Conservation (phyloP, 495 filamentous ascomycete species). For the Aspergillus heteromorphus region DNA sequence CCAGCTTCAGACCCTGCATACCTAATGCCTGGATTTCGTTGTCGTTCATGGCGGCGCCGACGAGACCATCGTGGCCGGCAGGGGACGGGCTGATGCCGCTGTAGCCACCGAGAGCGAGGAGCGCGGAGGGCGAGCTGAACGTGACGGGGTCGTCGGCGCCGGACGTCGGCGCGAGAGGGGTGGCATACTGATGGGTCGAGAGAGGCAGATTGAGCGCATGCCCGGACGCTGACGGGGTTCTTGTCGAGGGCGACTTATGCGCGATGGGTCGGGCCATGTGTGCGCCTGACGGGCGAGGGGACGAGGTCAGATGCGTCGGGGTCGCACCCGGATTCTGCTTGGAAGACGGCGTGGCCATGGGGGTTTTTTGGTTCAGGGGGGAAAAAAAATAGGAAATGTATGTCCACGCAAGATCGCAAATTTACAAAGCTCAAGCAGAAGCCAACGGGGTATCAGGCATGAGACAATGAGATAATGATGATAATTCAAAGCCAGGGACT, state of each 20-base stretch:
- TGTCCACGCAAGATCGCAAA: background rate
- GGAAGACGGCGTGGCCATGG: constrained; percentile 44
- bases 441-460: background rate
- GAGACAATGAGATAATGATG: background rate
- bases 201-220: constrained; percentile 23
- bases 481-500: background rate
- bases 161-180: constrained; percentile 31
- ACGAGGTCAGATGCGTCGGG: constrained; percentile 43
- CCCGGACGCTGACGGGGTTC: constrained; percentile 38
- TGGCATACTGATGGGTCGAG: constrained; percentile 39
- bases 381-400: background rate
- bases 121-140: constrained; percentile 43
- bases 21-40: constrained; percentile 41
- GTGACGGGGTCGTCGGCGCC: constrained; percentile 39
- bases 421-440: background rate
- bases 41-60: constrained; percentile 37
- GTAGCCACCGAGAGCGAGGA: constrained; percentile 39
- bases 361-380: background rate
- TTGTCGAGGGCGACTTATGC: constrained; percentile 41
- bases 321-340: constrained; percentile 39
- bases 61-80: constrained; percentile 36
- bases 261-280: constrained; percentile 36
- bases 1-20: constrained; percentile 38
- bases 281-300: constrained; percentile 40
- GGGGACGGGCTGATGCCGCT: constrained; percentile 40